Base-by-base conservation (phyloP, 2,329 filamentous ascomycete genomes). In the Penicillium capsulatum region DNA sequence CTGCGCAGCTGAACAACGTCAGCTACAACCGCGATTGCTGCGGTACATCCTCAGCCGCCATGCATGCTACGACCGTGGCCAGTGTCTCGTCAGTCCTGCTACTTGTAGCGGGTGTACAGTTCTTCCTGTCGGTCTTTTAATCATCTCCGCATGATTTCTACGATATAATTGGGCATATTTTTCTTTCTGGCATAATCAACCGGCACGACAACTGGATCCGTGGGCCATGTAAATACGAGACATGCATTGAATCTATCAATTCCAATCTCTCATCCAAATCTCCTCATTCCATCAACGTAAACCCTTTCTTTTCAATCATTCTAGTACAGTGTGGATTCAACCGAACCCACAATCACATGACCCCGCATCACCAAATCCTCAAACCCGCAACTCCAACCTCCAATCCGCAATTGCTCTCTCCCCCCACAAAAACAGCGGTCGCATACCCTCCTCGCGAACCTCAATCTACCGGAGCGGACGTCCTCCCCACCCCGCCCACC, bases 1-100 rank as follows among this genome's bases (percentile, higher is more conserved):
- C 83, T 0, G 83, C 83, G 0, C 58, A 66, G 42, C 76, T 80
- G 51, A 92, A 91, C 63, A 81, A 83, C 44, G 84, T 92, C 32
- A 81, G 77, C 0, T 90, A 87, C 58, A 72, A 65, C 34, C 53
- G 62, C 11, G 54, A 59, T 11, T 70, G 67, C 48, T 72, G 69
- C 38, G 65, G 63, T 4, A 44, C 40, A 13, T 33, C 40, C 1
- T 63, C 61, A n/a, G 55, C 48, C 7, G 59, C 58, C 2, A 42
- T 54, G 3, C 52, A 34, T 17, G 24, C 55, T 8, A 31, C 53
- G 13, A 49, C 55, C 5, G 35, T 48, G 14, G 36, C 43, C 17
- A 48, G 42, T 17, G 5, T 57, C 24, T 47, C 55, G 24, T 46
- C 45, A 3, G 40, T 55, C 28, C 20, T 60, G 19, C 28, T 55